phyloP scores from a whole-genome alignment of 139 green algal species.

The Closterium sp. region DNA sequence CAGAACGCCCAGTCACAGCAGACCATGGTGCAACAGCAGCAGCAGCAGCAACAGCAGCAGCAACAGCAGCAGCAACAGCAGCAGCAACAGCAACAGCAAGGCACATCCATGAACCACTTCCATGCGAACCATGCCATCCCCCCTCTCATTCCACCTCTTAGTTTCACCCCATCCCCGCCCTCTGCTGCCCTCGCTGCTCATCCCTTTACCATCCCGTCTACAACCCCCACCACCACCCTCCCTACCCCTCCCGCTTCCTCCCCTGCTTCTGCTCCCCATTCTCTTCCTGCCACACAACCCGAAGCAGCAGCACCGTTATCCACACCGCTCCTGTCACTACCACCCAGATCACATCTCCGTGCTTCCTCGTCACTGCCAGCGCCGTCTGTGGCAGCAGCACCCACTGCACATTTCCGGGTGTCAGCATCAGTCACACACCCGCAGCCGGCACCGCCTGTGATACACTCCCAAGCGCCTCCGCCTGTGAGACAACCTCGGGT shows the following conservation, averaged over 20 bases:
- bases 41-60: too few relatives aligned
- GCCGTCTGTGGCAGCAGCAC: too few relatives aligned
- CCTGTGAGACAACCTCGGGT: not conserved
- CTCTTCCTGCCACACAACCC: not conserved
- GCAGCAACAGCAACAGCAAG: not conserved
- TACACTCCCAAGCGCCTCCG: too few relatives aligned
- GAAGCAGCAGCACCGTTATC: too few relatives aligned
- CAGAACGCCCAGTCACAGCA: not conserved
- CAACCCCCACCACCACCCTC: not conserved
- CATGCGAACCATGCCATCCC: not conserved
- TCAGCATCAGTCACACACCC: too few relatives aligned
- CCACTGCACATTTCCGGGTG: too few relatives aligned
- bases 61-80: not conserved
- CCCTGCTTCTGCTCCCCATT: not conserved
- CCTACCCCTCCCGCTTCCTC: not conserved
- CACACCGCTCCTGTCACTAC: not conserved
- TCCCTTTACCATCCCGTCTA: not conserved
- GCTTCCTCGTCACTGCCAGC: too few relatives aligned
- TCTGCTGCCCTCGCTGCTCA: not conserved
- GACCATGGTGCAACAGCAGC: not conserved
- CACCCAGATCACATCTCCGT: not conserved
- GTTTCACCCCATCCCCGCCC: not conserved
- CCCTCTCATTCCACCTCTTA: not conserved
- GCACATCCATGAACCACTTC: not conserved
- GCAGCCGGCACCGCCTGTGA: too few relatives aligned